These are phyloP conservation scores for Agaricus subrufescens DNA, from an alignment of 768 basidiomycete genomes.

Conservation along the genomic window DNA sequence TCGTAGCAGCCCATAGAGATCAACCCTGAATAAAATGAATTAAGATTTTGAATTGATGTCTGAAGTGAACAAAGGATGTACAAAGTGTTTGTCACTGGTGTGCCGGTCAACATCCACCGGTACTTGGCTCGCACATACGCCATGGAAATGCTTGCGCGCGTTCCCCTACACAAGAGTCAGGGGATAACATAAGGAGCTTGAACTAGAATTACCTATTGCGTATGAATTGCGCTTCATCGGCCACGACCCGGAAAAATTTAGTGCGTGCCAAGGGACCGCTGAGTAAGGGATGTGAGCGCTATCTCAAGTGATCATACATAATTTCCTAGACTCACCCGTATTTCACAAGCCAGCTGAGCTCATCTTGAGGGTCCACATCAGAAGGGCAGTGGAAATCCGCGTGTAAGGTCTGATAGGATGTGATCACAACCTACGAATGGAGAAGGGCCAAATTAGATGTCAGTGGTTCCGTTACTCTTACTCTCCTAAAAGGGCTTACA, in stretches of 20 bases:
- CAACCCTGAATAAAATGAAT: constrained; percentile 37
- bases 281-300: not conserved
- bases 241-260: constrained; percentile 64
- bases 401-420: constrained; percentile 72
- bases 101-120: constrained; percentile 78
- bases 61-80: constrained; percentile 19
- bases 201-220: constrained; percentile 45
- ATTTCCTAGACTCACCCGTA: constrained; percentile 37
- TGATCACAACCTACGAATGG: constrained; percentile 55
- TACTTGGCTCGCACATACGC: constrained; percentile 60
- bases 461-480: not conserved
- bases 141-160: constrained; percentile 53
- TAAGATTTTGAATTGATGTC: not conserved
- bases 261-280: constrained; percentile 60
- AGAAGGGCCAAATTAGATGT: not conserved
- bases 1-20: constrained; percentile 66
- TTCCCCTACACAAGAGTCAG: constrained; percentile 29
- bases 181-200: not conserved
- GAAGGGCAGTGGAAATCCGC: constrained; percentile 52
- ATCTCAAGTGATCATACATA: not conserved
- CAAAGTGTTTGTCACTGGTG: constrained; percentile 71
- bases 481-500: constrained; percentile 24
- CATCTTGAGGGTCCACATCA: constrained; percentile 41
- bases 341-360: constrained; percentile 40
- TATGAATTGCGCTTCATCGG: constrained; percentile 80